A percentile compares a stretch with the other conserved stretches of the same genome.
These are phyloP conservation scores for Singerocomus inundabilis DNA, from an alignment of 1,284 basidiomycete species.

Conservation along the genomic window DNA sequence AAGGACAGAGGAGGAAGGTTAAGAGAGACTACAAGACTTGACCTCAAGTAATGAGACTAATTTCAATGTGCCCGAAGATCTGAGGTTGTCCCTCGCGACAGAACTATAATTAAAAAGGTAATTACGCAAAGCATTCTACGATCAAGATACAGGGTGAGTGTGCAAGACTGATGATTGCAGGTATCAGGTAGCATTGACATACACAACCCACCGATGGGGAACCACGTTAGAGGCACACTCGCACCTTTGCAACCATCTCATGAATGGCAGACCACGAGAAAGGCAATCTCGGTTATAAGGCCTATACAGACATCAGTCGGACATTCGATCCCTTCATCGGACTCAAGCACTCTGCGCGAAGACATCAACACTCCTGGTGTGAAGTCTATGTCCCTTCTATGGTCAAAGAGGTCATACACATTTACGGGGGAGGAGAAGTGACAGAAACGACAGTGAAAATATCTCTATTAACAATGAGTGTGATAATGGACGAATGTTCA, in stretches of 20 bases:
- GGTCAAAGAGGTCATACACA: neutral
- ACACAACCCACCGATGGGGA: constrained; percentile 1
- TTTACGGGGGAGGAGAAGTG: neutral
- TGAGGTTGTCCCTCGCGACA: constrained; percentile 12
- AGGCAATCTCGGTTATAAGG: neutral
- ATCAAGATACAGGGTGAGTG: no score
- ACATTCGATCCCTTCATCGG: neutral
- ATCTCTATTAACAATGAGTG: neutral
- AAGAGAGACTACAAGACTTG: neutral
- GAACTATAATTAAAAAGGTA: constrained; percentile 5
- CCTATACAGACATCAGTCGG: neutral
- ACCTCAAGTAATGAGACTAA: neutral
- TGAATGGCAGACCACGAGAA: neutral
- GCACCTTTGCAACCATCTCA: neutral
- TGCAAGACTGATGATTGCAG: no score
- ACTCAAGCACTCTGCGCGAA: constrained; percentile 1
- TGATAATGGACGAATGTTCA: neutral
- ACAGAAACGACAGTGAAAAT: neutral
- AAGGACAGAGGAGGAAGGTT: no score
- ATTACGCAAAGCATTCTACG: neutral
- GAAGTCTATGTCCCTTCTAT: neutral
- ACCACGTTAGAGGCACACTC: constrained; percentile 9
- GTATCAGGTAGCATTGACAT: neutral
- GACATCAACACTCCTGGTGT: constrained; percentile 1
- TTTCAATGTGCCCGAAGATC: neutral